phyloP scores from a whole-genome alignment of 768 basidiomycete genomes.

The Omphalotus guepiniiformis region DNA sequence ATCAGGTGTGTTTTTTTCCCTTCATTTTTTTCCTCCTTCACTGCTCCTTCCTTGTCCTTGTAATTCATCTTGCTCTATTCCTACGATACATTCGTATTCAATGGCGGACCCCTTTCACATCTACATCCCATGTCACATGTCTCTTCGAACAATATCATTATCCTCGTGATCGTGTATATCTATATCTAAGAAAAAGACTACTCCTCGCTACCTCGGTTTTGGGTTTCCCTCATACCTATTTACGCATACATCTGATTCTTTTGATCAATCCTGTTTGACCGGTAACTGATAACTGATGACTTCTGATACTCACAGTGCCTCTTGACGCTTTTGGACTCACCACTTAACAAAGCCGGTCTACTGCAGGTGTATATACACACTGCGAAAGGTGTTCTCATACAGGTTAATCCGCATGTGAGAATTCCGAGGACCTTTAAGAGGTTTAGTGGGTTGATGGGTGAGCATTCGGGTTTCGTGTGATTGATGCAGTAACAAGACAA shows the following conservation, averaged over 20 bases:
- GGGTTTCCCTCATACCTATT: too few species aligned
- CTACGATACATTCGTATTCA: too few species aligned
- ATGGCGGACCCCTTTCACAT: slow-evolving; percentile 13
- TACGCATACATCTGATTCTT: neutral
- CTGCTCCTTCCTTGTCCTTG: neutral
- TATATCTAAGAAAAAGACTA: too few species aligned
- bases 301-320: slow-evolving; percentile 73
- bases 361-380: slow-evolving; percentile 99
- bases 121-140: slow-evolving; percentile 4
- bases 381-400: slow-evolving; percentile 91
- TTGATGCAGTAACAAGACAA: too few species aligned
- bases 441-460: slow-evolving; percentile 98
- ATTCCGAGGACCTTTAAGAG: slow-evolving; percentile 99
- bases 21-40: neutral
- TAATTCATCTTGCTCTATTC: neutral
- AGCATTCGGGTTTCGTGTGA: slow-evolving; percentile 8
- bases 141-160: neutral
- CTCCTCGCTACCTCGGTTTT: too few species aligned
- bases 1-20: slow-evolving; percentile 62
- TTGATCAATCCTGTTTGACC: neutral
- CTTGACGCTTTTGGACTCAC: slow-evolving; percentile 93
- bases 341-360: slow-evolving; percentile 93
- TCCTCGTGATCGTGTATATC: too few species aligned
- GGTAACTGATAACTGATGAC: too few species aligned
- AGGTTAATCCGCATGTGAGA: slow-evolving; percentile 96